Percentiles rank a stretch among this genome's conserved stretches.
phyloP scores from a whole-genome alignment of 2,329 filamentous ascomycete species.

The Pestalotiopsis fici region DNA sequence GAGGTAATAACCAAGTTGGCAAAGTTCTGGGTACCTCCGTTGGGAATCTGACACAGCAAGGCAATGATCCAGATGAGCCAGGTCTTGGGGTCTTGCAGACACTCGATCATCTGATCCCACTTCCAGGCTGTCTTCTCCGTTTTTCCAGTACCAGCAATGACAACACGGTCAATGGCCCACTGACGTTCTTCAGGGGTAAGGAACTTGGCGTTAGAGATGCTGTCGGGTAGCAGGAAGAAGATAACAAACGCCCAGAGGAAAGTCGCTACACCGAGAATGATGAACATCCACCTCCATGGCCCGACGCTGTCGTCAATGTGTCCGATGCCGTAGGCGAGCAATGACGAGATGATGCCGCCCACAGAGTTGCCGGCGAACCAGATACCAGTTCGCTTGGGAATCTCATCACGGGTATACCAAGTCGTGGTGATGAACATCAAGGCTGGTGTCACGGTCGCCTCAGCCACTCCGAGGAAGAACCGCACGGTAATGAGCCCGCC shows the following conservation, averaged over 20 bases:
- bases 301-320: constrained; percentile 48
- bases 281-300: constrained; percentile 61
- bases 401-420: constrained; percentile 59
- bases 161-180: constrained; percentile 47
- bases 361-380: constrained; percentile 57
- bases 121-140: constrained; percentile 50
- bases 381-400: constrained; percentile 53
- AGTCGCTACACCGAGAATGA: constrained; percentile 51
- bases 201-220: constrained; percentile 57
- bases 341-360: constrained; percentile 47
- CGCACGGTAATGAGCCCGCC: constrained; percentile 50
- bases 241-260: constrained; percentile 52
- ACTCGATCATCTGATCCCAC: constrained; percentile 54
- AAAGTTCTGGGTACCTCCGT: constrained; percentile 62
- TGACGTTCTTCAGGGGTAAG: constrained; percentile 53
- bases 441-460: constrained; percentile 54
- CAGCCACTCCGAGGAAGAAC: constrained; percentile 55
- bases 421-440: constrained; percentile 58
- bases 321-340: constrained; percentile 57
- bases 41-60: constrained; percentile 59
- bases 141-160: constrained; percentile 51
- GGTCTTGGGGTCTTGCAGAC: constrained; percentile 58
- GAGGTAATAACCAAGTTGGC: constrained; percentile 57
- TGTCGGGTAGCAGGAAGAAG: constrained; percentile 51
- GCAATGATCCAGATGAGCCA: constrained; percentile 59